phyloP scores from a whole-genome alignment of 2,329 filamentous ascomycete genomes.

The Ophiostoma fasciatum region DNA sequence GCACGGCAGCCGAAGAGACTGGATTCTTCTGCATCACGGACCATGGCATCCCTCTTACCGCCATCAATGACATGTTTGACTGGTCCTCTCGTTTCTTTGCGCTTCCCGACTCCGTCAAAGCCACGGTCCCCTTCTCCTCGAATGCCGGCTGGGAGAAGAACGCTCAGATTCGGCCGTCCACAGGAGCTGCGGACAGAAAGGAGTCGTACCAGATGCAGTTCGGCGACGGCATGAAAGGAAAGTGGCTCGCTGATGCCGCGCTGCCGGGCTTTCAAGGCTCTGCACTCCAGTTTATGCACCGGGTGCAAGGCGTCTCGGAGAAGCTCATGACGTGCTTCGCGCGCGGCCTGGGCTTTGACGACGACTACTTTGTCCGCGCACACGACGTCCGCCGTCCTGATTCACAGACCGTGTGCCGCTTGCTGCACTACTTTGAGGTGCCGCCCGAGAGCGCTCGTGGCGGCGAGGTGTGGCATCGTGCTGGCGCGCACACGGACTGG shows the following conservation, averaged over 20 bases:
- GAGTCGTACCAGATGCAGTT: slow-evolving; percentile 49
- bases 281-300: slow-evolving; percentile 18
- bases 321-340: slow-evolving; percentile 41
- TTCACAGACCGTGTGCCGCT: slow-evolving; percentile 35
- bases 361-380: slow-evolving; percentile 36
- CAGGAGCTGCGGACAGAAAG: slow-evolving; percentile 40
- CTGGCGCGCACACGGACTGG: slow-evolving; percentile 44
- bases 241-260: slow-evolving; percentile 8
- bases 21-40: slow-evolving; percentile 47
- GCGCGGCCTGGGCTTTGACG: slow-evolving; percentile 34
- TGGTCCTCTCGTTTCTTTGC: slow-evolving; percentile 33
- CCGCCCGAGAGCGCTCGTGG: slow-evolving; percentile 9
- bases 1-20: slow-evolving; percentile 38
- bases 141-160: slow-evolving; percentile 48
- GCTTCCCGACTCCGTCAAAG: slow-evolving; percentile 35
- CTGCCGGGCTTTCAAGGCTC: slow-evolving; percentile 33
- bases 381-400: slow-evolving; percentile 33
- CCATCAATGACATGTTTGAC: slow-evolving; percentile 35
- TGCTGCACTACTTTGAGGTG: slow-evolving; percentile 18
- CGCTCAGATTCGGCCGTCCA: slow-evolving; percentile 42
- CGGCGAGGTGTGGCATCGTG: slow-evolving; percentile 29
- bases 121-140: slow-evolving; percentile 36
- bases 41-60: slow-evolving; percentile 32
- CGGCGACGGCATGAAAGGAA: slow-evolving; percentile 33
- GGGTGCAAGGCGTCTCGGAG: slow-evolving; percentile 30